A percentile compares a stretch with the other conserved stretches of the same genome.
These are phyloP conservation scores for Daldinia eschscholtzii DNA, from an alignment of 2,329 filamentous ascomycete species.

Conservation along the genomic window DNA sequence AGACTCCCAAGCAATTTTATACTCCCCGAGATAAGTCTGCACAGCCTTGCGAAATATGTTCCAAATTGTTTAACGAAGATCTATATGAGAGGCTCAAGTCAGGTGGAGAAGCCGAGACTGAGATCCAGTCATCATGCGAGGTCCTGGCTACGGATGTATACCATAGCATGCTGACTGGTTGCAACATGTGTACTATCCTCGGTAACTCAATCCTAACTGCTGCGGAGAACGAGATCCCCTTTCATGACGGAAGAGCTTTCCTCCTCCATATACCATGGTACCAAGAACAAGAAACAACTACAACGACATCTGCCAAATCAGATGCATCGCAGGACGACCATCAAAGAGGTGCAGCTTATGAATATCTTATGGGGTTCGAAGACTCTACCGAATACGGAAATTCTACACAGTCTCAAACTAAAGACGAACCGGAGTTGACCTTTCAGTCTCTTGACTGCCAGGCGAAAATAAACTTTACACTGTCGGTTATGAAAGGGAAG, in stretches of 20 bases:
- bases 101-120: conserved; percentile 1
- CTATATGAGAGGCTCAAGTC: conserved; percentile 11
- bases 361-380: conserved; percentile 16
- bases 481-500: conserved; percentile 13
- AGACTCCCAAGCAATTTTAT: conserved; percentile 11
- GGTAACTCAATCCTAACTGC: conserved; percentile 20
- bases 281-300: conserved; percentile 1
- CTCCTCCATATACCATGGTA: conserved; percentile 24
- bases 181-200: conserved; percentile 18
- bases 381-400: not conserved
- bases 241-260: conserved; percentile 10
- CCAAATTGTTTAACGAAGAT: conserved; percentile 15
- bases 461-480: conserved; percentile 10
- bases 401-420: not conserved
- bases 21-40: not conserved
- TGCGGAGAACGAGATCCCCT: conserved; percentile 6
- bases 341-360: conserved; percentile 8
- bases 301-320: not conserved
- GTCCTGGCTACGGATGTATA: conserved; percentile 15
- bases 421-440: conserved; percentile 5
- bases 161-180: conserved; percentile 10
- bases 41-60: conserved; percentile 10
- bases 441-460: conserved; percentile 15
- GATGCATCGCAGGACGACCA: not conserved
- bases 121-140: conserved; percentile 16